Evolutionary conservation across 129 eudicot species (phyloP).

Genomic region (Smallanthus sonchifolius): DNA sequence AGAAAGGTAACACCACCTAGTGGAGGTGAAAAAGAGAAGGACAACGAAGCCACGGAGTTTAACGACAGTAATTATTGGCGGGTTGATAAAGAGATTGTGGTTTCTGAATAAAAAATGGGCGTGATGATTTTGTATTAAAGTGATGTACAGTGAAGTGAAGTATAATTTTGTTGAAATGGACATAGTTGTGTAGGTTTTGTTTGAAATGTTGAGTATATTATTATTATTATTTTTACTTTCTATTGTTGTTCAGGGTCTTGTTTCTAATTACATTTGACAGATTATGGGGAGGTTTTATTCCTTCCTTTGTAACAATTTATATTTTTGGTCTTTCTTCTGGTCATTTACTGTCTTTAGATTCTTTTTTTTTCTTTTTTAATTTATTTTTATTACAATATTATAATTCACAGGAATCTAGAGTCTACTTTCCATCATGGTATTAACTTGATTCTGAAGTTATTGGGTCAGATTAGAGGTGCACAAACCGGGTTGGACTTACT

Average conservation of each 20-base stretch:
- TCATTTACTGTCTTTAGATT: not conserved
- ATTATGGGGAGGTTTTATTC: slow-evolving; percentile 21
- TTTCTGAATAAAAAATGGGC: slow-evolving; percentile 42
- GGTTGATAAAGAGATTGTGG: slow-evolving; percentile 80
- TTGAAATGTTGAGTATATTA: slow-evolving; percentile 8
- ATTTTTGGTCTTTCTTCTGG: not conserved
- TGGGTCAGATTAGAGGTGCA: too few relatives aligned
- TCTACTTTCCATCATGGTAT: too few relatives aligned
- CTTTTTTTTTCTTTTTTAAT: too few relatives aligned
- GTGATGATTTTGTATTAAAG: slow-evolving; percentile 26
- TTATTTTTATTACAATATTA: too few relatives aligned
- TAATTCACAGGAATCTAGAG: too few relatives aligned
- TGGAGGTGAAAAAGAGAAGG: slow-evolving; percentile 51
- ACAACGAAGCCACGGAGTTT: slow-evolving; percentile 35
- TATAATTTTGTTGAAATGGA: slow-evolving; percentile 38
- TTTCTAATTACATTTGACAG: slow-evolving; percentile 20
- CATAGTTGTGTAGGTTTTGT: slow-evolving; percentile 35
- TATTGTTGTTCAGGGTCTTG: slow-evolving; percentile 15
- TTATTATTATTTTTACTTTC: slow-evolving; percentile 6
- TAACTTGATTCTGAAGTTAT: too few relatives aligned
- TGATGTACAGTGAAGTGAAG: slow-evolving; percentile 28
- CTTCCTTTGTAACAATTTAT: slow-evolving; percentile 1
- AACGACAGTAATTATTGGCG: slow-evolving; percentile 85
- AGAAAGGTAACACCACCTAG: slow-evolving; percentile 32
- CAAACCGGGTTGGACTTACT: too few relatives aligned